Base-by-base conservation (phyloP, 2,329 filamentous ascomycete genomes). In the Aphanoascus verrucosus region DNA sequence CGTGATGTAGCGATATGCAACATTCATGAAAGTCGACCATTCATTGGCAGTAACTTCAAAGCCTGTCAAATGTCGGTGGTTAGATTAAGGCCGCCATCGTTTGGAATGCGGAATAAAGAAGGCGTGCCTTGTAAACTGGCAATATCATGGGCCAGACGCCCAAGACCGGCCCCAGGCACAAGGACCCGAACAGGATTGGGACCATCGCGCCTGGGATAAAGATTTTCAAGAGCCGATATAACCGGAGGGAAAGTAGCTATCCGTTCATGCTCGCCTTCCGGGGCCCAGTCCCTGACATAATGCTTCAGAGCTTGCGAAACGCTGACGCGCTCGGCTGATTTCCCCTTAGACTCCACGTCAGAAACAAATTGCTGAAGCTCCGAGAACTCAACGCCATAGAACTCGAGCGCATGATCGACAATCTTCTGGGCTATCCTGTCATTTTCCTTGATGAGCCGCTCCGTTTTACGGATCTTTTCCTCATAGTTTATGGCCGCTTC, bases 21-120 rank as follows among this genome's bases (percentile, higher is more conserved):
- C 57, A 55, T 79, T 80, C 74, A 81, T 78, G 57, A 74, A 81
- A 64, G 75, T 73, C 0, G 77, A 80, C 74, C 74, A 81, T 63
- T 82, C 78, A 58, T 81, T 81, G 51, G 73, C 66, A 0, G 75
- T 77, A 0, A 80, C 77, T 20, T 78, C 66, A 53, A 78, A 77
- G 1, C 68, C 74, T 72, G 43, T 32, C 12, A 7, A 15, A 15
- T 38, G 3, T 42, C 17, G 41, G 44, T 40, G 53, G 28, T 45
- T 28, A 28, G 7, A n/a, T n/a, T 7, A 7, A 40, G 4, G 3
- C 7, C 32, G 19, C 15, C 17, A n/a, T 38, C 23, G 42, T 14
- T 44, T 23, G 42, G 19, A 35, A 14, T 1, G 12, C n/a, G 38
- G 31, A 19, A 23, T n/a, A 5, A 14, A 32, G 48, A 49, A 46